These are phyloP conservation scores for Mrakia frigida DNA, from an alignment of 768 basidiomycete genomes.

Conservation along the genomic window DNA sequence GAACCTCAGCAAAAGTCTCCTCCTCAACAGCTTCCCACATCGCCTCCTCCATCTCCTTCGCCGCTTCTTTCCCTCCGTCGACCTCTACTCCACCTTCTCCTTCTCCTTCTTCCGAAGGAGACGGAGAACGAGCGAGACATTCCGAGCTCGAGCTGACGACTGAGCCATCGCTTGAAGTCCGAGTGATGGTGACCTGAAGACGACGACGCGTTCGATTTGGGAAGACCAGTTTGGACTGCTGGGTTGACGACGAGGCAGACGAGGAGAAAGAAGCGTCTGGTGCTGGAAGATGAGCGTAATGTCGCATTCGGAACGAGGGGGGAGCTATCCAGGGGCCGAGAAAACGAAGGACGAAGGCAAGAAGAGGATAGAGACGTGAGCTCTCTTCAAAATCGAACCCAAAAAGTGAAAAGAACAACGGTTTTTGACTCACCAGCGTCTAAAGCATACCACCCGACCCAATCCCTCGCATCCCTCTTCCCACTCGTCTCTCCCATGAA, in stretches of 20 bases:
- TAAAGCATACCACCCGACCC: slow-evolving; percentile 9
- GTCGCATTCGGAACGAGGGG: not conserved
- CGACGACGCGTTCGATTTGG: slow-evolving; percentile 10
- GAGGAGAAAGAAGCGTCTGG: not conserved
- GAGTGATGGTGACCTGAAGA: slow-evolving; percentile 9
- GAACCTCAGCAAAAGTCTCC: slow-evolving; percentile 17
- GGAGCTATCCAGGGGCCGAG: not conserved
- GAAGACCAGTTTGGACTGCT: slow-evolving; percentile 9
- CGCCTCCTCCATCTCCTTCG: slow-evolving; percentile 14
- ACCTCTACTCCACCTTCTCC: no score
- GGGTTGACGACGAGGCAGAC: not conserved
- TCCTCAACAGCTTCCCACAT: slow-evolving; percentile 27
- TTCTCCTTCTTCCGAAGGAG: not conserved
- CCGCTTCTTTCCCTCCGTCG: not conserved
- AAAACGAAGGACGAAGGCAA: not conserved
- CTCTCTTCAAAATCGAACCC: not conserved
- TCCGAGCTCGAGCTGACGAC: not conserved
- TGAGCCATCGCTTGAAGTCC: not conserved
- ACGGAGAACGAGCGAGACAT: not conserved
- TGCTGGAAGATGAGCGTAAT: slow-evolving; percentile 20
- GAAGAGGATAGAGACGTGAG: no score
- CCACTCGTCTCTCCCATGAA: not conserved
- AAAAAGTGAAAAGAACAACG: no score
- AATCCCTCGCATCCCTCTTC: slow-evolving; percentile 22
- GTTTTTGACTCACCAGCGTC: slow-evolving; percentile 1